These are phyloP conservation scores for Trichoderma reesei DNA, from an alignment of 495 filamentous ascomycete species.

Conservation along the genomic window DNA sequence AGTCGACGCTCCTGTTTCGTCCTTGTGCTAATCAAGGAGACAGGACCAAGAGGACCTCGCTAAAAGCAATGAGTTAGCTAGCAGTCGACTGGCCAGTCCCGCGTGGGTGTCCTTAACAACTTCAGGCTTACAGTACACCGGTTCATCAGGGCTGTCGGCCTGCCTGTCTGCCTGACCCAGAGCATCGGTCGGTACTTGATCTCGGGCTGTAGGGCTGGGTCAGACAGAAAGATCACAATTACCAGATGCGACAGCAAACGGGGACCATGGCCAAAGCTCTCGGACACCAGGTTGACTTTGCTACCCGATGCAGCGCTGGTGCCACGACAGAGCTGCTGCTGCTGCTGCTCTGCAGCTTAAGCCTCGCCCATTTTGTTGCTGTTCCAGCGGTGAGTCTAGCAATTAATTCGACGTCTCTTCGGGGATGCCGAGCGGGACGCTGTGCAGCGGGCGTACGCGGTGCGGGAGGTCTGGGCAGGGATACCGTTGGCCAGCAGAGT, in stretches of 20 bases:
- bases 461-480: conserved; percentile 1
- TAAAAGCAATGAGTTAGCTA: no score
- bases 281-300: neutral
- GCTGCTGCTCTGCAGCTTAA: no score
- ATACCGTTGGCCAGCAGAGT: neutral
- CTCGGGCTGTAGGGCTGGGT: conserved; percentile 5
- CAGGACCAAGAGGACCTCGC: no score
- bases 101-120: no score
- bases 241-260: neutral
- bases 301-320: neutral
- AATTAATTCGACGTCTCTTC: neutral
- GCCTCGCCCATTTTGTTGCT: neutral
- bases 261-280: neutral
- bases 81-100: neutral
- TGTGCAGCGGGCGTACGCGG: conserved; percentile 5
- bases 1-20: no score
- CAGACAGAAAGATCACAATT: neutral
- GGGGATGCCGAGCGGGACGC: conserved; percentile 7
- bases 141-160: neutral
- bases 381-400: conserved; percentile 6
- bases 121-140: conserved; percentile 1
- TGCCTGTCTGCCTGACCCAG: conserved; percentile 3
- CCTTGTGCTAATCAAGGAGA: no score
- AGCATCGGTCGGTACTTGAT: conserved; percentile 3
- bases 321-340: conserved; percentile 5